phyloP scores from a whole-genome alignment of 148 eudicot species.

The Limonium bicolor region DNA sequence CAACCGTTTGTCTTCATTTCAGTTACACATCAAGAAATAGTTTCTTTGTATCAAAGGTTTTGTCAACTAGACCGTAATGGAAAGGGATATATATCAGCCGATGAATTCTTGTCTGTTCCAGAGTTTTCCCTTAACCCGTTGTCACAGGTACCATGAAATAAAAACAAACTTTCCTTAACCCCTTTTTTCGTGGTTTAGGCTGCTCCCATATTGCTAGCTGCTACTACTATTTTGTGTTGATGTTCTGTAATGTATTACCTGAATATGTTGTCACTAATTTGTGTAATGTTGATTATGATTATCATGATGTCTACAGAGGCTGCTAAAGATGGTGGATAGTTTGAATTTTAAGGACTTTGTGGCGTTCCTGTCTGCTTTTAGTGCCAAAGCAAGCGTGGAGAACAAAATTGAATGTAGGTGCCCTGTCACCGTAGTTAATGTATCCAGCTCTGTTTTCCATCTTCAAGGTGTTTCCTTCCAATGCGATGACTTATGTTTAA shows the following conservation, averaged over 20 bases:
- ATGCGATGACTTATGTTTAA: background rate
- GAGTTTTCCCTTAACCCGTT: constrained; percentile 91
- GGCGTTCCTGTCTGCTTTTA: constrained; percentile 73
- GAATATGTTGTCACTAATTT: no score
- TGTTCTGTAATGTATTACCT: no score
- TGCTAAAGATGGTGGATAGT: constrained; percentile 93
- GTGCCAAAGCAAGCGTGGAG: constrained; percentile 50
- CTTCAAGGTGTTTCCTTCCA: background rate
- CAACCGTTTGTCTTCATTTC: constrained; percentile 8
- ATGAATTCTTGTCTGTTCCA: constrained; percentile 86
- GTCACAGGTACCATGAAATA: constrained; percentile 40
- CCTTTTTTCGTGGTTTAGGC: no score
- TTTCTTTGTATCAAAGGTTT: constrained; percentile 72
- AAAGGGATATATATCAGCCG: constrained; percentile 80
- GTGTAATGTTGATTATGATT: no score
- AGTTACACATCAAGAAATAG: constrained; percentile 96
- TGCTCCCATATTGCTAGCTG: no score
- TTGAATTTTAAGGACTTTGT: constrained; percentile 92
- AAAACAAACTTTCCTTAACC: background rate
- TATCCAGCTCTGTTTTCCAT: background rate
- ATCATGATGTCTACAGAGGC: constrained; percentile 37
- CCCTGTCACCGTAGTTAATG: background rate
- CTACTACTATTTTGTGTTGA: no score
- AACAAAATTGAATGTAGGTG: constrained; percentile 66
- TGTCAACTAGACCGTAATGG: constrained; percentile 88